Percentiles rank a stretch among this genome's conserved stretches.
Conservation (phyloP, 257 asterid genomes). For the Scutellaria barbata region DNA sequence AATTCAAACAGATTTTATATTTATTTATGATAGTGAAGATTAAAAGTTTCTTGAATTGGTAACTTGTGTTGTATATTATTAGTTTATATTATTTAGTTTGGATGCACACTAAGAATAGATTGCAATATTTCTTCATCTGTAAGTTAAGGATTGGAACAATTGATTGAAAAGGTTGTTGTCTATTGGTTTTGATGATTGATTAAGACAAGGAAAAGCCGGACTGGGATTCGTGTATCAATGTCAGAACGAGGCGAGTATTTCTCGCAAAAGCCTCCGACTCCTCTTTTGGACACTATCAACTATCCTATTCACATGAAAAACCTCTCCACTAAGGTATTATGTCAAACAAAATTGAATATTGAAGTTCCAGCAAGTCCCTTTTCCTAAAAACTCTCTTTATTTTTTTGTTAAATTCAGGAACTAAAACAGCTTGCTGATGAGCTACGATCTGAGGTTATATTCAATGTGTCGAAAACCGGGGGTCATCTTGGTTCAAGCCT, state of each 20-base stretch:
- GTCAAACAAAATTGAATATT: neutral
- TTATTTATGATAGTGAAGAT: too few species aligned
- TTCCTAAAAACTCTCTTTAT: neutral
- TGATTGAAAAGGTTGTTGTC: slow-evolving; percentile 43
- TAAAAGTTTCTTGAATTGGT: neutral
- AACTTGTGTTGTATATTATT: neutral
- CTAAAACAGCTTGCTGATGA: slow-evolving; percentile 92
- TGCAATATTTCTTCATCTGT: slow-evolving; percentile 26
- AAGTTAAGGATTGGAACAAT: slow-evolving; percentile 2
- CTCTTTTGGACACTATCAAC: slow-evolving; percentile 88
- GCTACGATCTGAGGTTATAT: slow-evolving; percentile 84
- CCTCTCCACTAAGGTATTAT: slow-evolving; percentile 75
- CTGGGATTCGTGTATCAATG: slow-evolving; percentile 65
- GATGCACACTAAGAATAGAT: slow-evolving; percentile 9
- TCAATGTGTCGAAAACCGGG: slow-evolving; percentile 96
- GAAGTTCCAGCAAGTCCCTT: neutral
- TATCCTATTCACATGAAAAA: slow-evolving; percentile 96
- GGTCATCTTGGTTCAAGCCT: slow-evolving; percentile 98
- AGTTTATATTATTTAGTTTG: slow-evolving; percentile 26
- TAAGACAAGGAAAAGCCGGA: slow-evolving; percentile 58
- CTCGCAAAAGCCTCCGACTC: slow-evolving; percentile 94
- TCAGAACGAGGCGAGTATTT: slow-evolving; percentile 81
- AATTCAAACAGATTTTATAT: too few species aligned
- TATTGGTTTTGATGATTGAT: slow-evolving; percentile 17
- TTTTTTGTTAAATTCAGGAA: slow-evolving; percentile 54